These are phyloP conservation scores for Fraxinus floribunda DNA, from an alignment of 305 asterid genomes.

Conservation along the genomic window DNA sequence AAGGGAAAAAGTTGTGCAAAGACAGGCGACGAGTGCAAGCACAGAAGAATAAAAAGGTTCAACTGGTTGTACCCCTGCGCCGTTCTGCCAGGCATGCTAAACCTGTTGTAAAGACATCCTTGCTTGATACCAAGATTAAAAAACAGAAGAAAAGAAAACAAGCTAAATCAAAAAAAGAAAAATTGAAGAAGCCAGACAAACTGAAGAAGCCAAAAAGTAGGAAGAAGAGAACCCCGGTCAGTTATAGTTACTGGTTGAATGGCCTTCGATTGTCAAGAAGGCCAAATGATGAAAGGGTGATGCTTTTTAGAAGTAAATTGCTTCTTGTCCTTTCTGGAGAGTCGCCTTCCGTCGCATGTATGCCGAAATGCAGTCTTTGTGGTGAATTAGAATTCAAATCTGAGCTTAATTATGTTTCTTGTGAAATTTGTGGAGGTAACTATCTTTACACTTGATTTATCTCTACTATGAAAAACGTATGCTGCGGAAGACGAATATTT, in stretches of 20 bases:
- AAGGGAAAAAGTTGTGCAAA: conserved; percentile 43
- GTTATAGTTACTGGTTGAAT: conserved; percentile 74
- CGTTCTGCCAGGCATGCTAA: conserved; percentile 81
- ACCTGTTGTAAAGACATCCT: conserved; percentile 34
- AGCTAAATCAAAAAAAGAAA: conserved; percentile 42
- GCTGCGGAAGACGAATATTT: conserved; percentile 11
- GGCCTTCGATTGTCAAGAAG: conserved; percentile 65
- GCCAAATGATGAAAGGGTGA: conserved; percentile 57
- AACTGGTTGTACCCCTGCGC: conserved; percentile 63
- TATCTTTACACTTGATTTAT: conserved; percentile 11
- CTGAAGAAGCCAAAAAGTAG: conserved; percentile 34
- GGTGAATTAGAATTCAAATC: conserved; percentile 59
- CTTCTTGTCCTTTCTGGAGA: conserved; percentile 58
- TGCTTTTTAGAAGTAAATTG: conserved; percentile 51
- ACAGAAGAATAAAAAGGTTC: conserved; percentile 37
- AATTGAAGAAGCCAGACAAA: conserved; percentile 34
- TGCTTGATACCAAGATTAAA: conserved; percentile 42
- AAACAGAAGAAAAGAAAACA: conserved; percentile 51
- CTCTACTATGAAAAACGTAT: conserved; percentile 12
- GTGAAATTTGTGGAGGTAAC: conserved; percentile 89
- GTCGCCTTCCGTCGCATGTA: conserved; percentile 28
- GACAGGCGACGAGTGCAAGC: conserved; percentile 40
- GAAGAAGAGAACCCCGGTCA: conserved; percentile 53
- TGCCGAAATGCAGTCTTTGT: conserved; percentile 75
- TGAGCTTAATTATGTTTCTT: conserved; percentile 61